Base-by-base conservation (phyloP, 257 asterid genomes). In the Rubia yunnanensis region DNA sequence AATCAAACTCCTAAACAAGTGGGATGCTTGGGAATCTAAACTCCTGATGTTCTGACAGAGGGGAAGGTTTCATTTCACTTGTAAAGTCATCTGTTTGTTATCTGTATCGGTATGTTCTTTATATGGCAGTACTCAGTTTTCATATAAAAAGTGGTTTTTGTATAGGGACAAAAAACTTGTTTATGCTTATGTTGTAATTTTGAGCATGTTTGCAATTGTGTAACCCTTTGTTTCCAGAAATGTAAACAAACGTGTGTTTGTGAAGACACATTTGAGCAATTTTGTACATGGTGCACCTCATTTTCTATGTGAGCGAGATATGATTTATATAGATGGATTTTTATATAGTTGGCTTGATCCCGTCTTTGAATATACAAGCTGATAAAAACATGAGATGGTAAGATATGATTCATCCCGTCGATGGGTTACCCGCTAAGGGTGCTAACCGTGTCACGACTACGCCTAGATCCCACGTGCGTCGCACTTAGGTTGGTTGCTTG, bases 11-110 rank as follows among this genome's bases (percentile, higher is more conserved):
- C 98, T 1, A 78, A 70, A 65, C 79, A 75, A 71, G 81, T 79
- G 3, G 91, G 91, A n/a, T 88, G 96, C 82, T 63, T 91, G 8
- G 89, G 91, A 55, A 70, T 76, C 52, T 79, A 55, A 67, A 26
- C 68, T 62, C 22, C 49, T 6, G 36, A 53, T 2, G 63, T 18
- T 41, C 24, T 31, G n/a, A 63, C 32, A 49, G 50, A 61, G 52
- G 10, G 22, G 56, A 74, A 71, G 75, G 48, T 59, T 54, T 18
- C 28, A 52, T 46, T 53, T 63, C 72, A 7, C 17, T 24, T 65
- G 74, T 63, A 72, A 36, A 61, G 56, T 48, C 48, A 38, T 13
- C 48, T 54, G 31, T 9, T 53, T 10, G 26, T 36, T 70, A 50
- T 49, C 49, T 61, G 52, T 62, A 23, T 11, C 20, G 72, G 67